Base-by-base conservation (phyloP, 345 rosid genomes). In the Physaria fendleri region DNA sequence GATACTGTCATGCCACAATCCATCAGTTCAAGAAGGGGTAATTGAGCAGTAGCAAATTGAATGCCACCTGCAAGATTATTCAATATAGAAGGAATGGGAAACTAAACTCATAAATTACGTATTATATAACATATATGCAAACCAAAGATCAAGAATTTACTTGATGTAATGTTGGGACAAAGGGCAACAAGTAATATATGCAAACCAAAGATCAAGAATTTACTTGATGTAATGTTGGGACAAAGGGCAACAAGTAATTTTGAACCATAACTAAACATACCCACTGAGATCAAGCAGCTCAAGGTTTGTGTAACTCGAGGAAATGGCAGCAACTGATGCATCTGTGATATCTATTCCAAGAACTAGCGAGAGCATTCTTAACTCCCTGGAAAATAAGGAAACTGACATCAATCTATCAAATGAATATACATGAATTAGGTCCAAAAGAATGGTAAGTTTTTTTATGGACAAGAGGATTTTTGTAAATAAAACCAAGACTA, bases 261-360 rank as follows among this genome's bases (percentile, higher is more conserved):
- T n/a, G 38, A 55, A 51, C 55, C 24, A 59, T 22, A 37, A 34
- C 18, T 42, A 52, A 55, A 81, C 96, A 64, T 82, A 94, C 99
- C 97, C 99, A 70, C 97, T 90, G 37, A 94, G 78, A 80, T 94
- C 99, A 63, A 94, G 99, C 52, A 87, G 68, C 69, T 94, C 97
- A 67, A 94, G 68, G 43, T 78, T 82, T 47, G 87, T 75, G 69
- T 70, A 90, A 73, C 81, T 78, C 48, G 92, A 85, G 34, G 95
- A 78, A 71, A 94, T 87, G 51, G 96, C 93, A 71, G 92, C 95
- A 56, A 90, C 95, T 43, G 99, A 90, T 47, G 88, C 97, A 78
- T 94, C 99, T 0, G 83, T 85, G 68, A 94, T 90, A 39, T 77
- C 90, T 33, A 86, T 60, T 77, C 96, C 99, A 75, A 94, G 88